Base-by-base conservation (phyloP, 495 filamentous ascomycete species). In the Cairneyella variabilis region DNA sequence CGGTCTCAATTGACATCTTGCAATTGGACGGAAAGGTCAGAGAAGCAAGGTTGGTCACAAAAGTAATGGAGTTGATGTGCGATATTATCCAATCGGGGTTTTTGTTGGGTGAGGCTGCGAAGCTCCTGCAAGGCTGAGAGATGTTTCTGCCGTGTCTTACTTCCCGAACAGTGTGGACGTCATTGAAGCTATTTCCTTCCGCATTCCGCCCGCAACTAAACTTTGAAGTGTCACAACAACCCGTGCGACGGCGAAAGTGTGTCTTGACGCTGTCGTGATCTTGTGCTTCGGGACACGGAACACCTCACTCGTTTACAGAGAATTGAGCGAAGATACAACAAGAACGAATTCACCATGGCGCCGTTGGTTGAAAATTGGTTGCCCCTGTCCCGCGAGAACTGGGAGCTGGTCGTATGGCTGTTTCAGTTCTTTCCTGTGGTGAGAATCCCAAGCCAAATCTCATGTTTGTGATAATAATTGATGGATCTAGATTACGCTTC, bases 351-450 rank as follows among this genome's bases (percentile, higher is more conserved):
- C 30, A 30, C 16, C 21, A 58, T 62, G 59, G 59, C 40, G 11
- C n/a, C n/a, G n/a, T 17, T 62, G 7, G 43, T 56, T 18, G 37
- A 62, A 14, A 48, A 56, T n/a, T 65, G 60, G 57, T 11, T 58
- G 23, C 60, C 60, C 30, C 60, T 57, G 1, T 50, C 60, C 32
- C 38, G 48, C 17, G 56, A 58, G 21, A 60, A 61, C 41, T 65
- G 54, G 47, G 57, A 60, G 21, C 32, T 54, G 34, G 32, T 59
- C 10, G 52, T 61, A 2, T 47, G 32, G 3, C n/a, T 26, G 1
- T 65, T 65, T 30, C 38, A 55, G 21, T 60, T 53, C 45, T 63
- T 65, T 32, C 63, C 63, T 10, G 3, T 61, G 14, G 62, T 65
- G 57, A 7, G 52, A 38, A 38, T 39, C 10, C 22, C n/a, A n/a